Evolutionary conservation across 2,329 filamentous ascomycete genomes (phyloP), one percentile per base, ranked within the genome.

Genomic region (Cladophialophora chaetospira): DNA sequence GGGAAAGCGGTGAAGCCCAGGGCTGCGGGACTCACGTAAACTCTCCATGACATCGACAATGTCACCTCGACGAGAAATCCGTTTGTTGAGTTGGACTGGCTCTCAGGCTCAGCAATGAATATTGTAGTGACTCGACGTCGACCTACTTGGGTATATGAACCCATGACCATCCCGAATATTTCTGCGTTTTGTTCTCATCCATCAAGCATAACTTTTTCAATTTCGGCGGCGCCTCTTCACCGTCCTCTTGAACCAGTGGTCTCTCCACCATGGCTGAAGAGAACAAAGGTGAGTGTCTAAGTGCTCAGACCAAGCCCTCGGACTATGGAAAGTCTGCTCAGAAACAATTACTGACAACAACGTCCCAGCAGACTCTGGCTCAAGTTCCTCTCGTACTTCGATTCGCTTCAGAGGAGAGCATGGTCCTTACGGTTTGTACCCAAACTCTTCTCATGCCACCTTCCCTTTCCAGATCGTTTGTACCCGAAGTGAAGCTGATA

Each of bases 291-390:
- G n/a, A n/a, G n/a, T n/a, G n/a, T n/a, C n/a, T n/a, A n/a, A n/a
- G n/a, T n/a, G n/a, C n/a, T n/a, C n/a, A n/a, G n/a, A n/a, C n/a
- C n/a, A n/a, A n/a, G n/a, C n/a, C n/a, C n/a, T n/a, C n/a, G n/a
- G n/a, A n/a, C n/a, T n/a, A n/a, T n/a, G n/a, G n/a, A 38, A 46
- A 38, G 5, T 31, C 13, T 31, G 17, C 29, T 17, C 15, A 28
- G 17, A 10, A 13, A 19, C 4, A 29, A 26, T 45, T 25, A 15
- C 55, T 58, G 38, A 58, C 55, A 19, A 29, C 13, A n/a, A 9
- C 28, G 23, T 46, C 38, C 23, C 43, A 46, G 13, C 50, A 50
- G 55, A 45, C 25, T 44, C 45, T 19, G 36, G 33, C 19, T 19
- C 35, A 8, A 31, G 21, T 9, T 23, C 49, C 44, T 40, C 10